Conservation (phyloP, 2,329 filamentous ascomycete species). For the Huntiella moniliformis region DNA sequence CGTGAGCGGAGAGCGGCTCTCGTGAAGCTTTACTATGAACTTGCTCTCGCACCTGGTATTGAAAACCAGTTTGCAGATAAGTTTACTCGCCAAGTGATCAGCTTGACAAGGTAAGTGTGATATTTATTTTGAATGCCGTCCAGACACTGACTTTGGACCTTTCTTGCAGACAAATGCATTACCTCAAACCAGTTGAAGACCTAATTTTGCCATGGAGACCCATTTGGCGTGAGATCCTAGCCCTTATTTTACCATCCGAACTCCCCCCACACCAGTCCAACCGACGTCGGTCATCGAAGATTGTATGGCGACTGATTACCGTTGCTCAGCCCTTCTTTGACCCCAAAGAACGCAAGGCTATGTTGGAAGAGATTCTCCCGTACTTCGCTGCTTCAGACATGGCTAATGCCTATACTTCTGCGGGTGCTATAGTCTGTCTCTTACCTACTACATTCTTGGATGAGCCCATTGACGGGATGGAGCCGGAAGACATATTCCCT, state of each 20-base stretch:
- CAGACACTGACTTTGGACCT: background rate
- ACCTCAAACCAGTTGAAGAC: conserved; percentile 77
- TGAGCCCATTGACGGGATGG: conserved; percentile 51
- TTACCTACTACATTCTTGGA: conserved; percentile 70
- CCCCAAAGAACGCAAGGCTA: conserved; percentile 62
- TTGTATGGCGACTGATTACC: conserved; percentile 70
- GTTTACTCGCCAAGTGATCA: conserved; percentile 92
- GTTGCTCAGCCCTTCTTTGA: conserved; percentile 89
- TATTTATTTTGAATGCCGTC: background rate
- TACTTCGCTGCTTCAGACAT: conserved; percentile 90
- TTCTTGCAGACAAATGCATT: conserved; percentile 34
- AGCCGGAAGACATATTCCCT: conserved; percentile 74
- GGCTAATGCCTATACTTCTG: conserved; percentile 83
- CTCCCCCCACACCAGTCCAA: conserved; percentile 44
- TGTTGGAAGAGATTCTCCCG: conserved; percentile 62
- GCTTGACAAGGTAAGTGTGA: conserved; percentile 64
- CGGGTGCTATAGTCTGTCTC: conserved; percentile 68
- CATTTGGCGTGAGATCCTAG: conserved; percentile 81
- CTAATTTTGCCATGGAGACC: conserved; percentile 85
- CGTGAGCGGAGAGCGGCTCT: conserved; percentile 66
- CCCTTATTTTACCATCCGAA: conserved; percentile 73
- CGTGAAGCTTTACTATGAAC: conserved; percentile 83
- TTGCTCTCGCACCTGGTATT: conserved; percentile 74
- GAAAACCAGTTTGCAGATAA: conserved; percentile 67
- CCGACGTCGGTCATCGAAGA: conserved; percentile 37